phyloP scores from a whole-genome alignment of 2,329 filamentous ascomycete genomes.

The Fusarium avenaceum region DNA sequence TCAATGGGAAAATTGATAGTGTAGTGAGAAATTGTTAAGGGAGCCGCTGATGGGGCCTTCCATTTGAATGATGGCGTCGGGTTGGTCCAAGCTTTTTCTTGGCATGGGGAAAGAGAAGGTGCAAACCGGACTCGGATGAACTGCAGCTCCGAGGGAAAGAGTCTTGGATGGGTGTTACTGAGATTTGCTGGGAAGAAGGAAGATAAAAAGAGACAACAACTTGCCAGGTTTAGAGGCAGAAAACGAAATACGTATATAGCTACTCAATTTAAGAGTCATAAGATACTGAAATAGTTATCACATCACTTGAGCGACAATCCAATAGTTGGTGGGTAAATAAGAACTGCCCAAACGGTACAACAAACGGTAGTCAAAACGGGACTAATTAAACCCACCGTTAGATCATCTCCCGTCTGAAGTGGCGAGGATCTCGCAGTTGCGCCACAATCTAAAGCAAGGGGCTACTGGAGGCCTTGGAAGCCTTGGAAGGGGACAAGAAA shows the following conservation, averaged over 20 bases:
- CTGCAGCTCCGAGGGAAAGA: constrained; percentile 5
- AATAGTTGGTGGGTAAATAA: constrained; percentile 2
- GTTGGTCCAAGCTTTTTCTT: constrained; percentile 49
- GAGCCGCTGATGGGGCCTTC: constrained; percentile 10
- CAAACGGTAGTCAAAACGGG: constrained; percentile 40
- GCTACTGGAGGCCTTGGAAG: neutral
- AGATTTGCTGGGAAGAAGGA: too few species aligned
- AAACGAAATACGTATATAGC: neutral
- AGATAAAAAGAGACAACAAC: neutral
- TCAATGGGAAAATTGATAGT: constrained; percentile 60
- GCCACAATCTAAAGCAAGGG: constrained; percentile 41
- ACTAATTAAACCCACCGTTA: neutral
- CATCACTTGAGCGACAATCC: neutral
- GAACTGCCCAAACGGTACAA: neutral
- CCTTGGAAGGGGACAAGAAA: constrained; percentile 32
- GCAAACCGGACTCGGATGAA: constrained; percentile 29
- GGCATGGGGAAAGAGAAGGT: constrained; percentile 23
- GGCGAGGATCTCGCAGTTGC: constrained; percentile 6
- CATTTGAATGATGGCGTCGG: constrained; percentile 16
- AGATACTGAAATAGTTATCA: neutral
- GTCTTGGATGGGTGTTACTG: too few species aligned
- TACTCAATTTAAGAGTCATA: neutral
- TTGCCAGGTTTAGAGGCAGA: neutral
- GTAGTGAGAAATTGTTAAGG: constrained; percentile 57
- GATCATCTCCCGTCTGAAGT: constrained; percentile 3